phyloP scores from a whole-genome alignment of 1,139 yeast species.

The Scheffersomyces parashehatae region DNA sequence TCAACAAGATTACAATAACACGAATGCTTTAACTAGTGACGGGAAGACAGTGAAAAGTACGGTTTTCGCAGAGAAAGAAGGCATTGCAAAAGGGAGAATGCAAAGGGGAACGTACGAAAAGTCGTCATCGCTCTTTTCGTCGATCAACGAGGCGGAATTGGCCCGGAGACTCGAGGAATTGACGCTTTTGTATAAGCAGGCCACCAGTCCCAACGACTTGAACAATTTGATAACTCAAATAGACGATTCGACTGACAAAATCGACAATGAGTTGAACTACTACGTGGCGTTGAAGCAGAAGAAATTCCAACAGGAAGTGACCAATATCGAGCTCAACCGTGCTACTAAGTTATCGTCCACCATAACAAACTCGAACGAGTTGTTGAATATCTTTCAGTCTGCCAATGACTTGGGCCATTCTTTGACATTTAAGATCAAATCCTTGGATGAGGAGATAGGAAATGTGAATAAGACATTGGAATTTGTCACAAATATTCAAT shows the following conservation, averaged over 20 bases:
- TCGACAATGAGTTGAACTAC: conserved; percentile 28
- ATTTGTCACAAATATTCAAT: conserved; percentile 66
- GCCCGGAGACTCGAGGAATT: conserved; percentile 2
- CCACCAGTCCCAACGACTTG: conserved; percentile 21
- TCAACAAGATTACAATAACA: too few relatives aligned
- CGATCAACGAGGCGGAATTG: conserved; percentile 2
- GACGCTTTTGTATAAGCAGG: conserved; percentile 5
- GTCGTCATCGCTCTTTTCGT: conserved; percentile 1
- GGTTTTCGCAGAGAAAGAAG: too few relatives aligned
- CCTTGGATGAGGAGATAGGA: conserved; percentile 69
- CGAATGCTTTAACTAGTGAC: too few relatives aligned
- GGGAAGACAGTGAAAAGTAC: too few relatives aligned
- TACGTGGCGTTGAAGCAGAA: conserved; percentile 28
- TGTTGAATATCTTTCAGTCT: conserved; percentile 51
- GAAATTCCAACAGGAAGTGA: conserved; percentile 36
- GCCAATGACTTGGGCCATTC: conserved; percentile 68
- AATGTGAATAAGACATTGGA: conserved; percentile 64
- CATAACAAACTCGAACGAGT: conserved; percentile 42
- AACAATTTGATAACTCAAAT: conserved; percentile 18
- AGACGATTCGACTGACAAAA: conserved; percentile 17
- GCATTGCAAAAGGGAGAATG: too few relatives aligned
- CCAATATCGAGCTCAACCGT: conserved; percentile 37
- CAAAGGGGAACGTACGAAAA: background rate
- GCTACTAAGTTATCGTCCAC: conserved; percentile 38
- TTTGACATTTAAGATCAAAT: conserved; percentile 67